Evolutionary conservation across 208 protist genomes (phyloP).

Genomic region (Trypanosoma boissoni): DNA sequence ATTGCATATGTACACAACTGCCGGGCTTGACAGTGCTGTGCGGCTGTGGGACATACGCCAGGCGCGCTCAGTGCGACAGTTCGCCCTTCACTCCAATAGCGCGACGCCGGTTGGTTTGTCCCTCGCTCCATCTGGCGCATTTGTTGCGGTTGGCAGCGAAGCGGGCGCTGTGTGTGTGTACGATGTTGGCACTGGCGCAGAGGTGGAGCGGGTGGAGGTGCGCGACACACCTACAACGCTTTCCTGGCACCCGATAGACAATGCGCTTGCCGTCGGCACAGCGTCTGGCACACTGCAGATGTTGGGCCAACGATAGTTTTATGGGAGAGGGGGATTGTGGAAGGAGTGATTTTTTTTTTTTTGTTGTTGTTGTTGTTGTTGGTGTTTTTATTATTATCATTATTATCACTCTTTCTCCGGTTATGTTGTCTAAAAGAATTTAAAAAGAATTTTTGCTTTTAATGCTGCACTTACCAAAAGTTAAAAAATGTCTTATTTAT

Average conservation of each 20-base stretch:
- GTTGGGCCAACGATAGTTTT: conserved; percentile 36
- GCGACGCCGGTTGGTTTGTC: conserved; percentile 58
- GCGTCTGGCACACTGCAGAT: conserved; percentile 29
- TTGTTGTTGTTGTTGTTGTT: conserved; percentile 21
- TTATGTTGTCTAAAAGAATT: not conserved
- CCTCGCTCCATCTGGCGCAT: conserved; percentile 44
- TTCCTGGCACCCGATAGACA: conserved; percentile 67
- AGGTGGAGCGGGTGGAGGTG: conserved; percentile 39
- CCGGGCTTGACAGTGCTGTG: conserved; percentile 65
- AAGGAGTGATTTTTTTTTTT: not conserved
- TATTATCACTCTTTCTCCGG: conserved; percentile 3
- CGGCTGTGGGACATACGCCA: conserved; percentile 76
- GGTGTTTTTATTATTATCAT: conserved; percentile 1
- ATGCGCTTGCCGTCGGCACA: conserved; percentile 51
- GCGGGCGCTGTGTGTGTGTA: conserved; percentile 64
- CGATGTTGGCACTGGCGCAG: conserved; percentile 41
- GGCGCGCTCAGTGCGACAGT: conserved; percentile 39
- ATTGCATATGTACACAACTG: conserved; percentile 64
- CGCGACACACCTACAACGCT: conserved; percentile 44
- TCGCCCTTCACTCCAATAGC: conserved; percentile 72
- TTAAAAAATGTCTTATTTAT: too few species aligned
- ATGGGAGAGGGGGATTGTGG: not conserved
- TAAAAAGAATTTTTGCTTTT: too few species aligned
- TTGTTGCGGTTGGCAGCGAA: conserved; percentile 77
- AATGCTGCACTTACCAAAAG: too few species aligned